Percentiles rank a stretch among this genome's conserved stretches.
Conservation (phyloP, 1,284 basidiomycete genomes). For the Xanthoconium separans region DNA sequence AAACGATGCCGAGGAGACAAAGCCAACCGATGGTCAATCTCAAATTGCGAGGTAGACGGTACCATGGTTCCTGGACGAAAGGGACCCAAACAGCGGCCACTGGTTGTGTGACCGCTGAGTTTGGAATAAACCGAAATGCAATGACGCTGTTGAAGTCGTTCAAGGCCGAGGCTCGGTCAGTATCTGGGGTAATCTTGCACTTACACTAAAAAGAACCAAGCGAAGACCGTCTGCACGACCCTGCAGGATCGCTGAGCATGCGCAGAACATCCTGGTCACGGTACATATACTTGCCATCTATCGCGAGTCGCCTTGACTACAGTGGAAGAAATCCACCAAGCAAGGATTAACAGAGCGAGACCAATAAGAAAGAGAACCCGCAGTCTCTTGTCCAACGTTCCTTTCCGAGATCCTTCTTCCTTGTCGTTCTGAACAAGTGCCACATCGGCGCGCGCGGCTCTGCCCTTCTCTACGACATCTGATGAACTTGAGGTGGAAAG, state of each 20-base stretch:
- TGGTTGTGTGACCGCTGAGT: slow-evolving; percentile 62
- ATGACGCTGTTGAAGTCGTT: slow-evolving; percentile 50
- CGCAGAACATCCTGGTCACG: background rate
- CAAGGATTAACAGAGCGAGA: slow-evolving; percentile 62
- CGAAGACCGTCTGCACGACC: slow-evolving; percentile 77
- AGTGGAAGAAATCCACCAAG: slow-evolving; percentile 80
- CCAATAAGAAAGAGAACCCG: slow-evolving; percentile 48
- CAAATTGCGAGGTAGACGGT: slow-evolving; percentile 54
- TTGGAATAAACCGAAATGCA: slow-evolving; percentile 78
- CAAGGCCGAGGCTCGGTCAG: background rate
- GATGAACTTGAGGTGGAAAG: slow-evolving; percentile 13
- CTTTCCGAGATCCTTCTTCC: slow-evolving; percentile 14
- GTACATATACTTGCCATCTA: slow-evolving; percentile 58
- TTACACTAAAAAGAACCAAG: slow-evolving; percentile 76
- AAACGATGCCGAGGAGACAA: slow-evolving; percentile 68
- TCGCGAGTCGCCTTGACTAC: slow-evolving; percentile 65
- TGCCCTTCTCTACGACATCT: slow-evolving; percentile 24
- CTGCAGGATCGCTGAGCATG: slow-evolving; percentile 31
- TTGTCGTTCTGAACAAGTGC: slow-evolving; percentile 27
- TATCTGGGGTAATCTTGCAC: slow-evolving; percentile 21
- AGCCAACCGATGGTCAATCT: slow-evolving; percentile 72
- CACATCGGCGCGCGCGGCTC: slow-evolving; percentile 12
- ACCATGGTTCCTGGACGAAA: slow-evolving; percentile 65
- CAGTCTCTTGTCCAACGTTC: slow-evolving; percentile 24
- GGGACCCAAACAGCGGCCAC: slow-evolving; percentile 67